Evolutionary conservation across 352 stramenopile species (phyloP).

Genomic region (Pythium rhizo-oryzae): DNA sequence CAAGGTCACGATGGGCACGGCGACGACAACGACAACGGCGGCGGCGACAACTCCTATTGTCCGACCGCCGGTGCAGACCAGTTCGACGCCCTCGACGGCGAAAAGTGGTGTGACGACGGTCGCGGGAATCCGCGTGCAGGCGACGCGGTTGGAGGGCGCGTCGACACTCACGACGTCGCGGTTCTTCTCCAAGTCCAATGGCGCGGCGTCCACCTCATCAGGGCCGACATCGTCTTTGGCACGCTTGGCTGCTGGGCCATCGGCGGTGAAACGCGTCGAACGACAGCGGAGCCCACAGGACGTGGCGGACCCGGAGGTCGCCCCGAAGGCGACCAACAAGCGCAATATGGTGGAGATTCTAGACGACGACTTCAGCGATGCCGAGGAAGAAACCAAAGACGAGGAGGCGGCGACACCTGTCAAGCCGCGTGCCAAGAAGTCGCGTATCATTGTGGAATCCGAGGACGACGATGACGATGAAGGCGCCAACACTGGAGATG

Average conservation of each 20-base stretch:
- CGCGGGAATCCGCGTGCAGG: slow-evolving; percentile 30
- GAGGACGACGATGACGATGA: slow-evolving; percentile 46
- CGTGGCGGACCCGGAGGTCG: slow-evolving; percentile 32
- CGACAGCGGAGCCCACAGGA: slow-evolving; percentile 35
- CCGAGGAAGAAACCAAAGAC: slow-evolving; percentile 28
- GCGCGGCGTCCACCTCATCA: neutral
- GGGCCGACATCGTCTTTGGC: slow-evolving; percentile 5
- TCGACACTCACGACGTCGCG: slow-evolving; percentile 24
- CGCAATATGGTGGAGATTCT: slow-evolving; percentile 34
- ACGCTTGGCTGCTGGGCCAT: slow-evolving; percentile 9
- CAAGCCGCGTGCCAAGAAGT: slow-evolving; percentile 49
- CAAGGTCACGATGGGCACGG: slow-evolving; percentile 39
- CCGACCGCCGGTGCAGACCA: neutral
- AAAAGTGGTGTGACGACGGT: slow-evolving; percentile 24
- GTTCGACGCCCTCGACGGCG: neutral
- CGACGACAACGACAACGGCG: slow-evolving; percentile 36
- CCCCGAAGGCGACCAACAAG: slow-evolving; percentile 26
- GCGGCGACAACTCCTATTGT: slow-evolving; percentile 6
- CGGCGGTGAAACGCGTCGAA: slow-evolving; percentile 7
- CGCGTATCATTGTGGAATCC: slow-evolving; percentile 67
- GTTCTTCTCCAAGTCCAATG: slow-evolving; percentile 21
- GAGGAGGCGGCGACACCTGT: slow-evolving; percentile 44
- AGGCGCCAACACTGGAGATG: slow-evolving; percentile 11
- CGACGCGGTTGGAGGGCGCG: slow-evolving; percentile 23
- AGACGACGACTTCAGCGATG: slow-evolving; percentile 37